Conservation (phyloP, 495 filamentous ascomycete species). For the Tetracladium setigerum region DNA sequence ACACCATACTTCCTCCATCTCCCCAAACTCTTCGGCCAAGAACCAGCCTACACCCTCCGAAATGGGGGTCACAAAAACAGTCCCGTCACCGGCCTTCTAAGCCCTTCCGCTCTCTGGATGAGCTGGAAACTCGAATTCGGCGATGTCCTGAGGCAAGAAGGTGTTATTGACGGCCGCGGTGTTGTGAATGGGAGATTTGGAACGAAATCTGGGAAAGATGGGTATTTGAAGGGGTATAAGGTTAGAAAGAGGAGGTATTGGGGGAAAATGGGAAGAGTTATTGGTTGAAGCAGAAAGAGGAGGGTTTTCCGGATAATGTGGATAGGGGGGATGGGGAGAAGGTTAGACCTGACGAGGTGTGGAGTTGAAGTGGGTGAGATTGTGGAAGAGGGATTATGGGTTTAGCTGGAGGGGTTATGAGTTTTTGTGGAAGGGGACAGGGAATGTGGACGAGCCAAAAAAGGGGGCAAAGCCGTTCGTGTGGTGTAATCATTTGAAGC, state of each 20-base stretch:
- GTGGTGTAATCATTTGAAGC: slow-evolving; percentile 1
- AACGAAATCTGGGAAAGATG: slow-evolving; percentile 4
- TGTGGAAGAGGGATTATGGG: slow-evolving; percentile 1
- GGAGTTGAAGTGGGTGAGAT: neutral
- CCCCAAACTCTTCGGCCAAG: neutral
- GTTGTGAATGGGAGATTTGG: slow-evolving; percentile 3
- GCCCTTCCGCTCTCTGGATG: neutral
- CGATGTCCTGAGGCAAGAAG: slow-evolving; percentile 4
- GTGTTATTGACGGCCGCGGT: slow-evolving; percentile 3
- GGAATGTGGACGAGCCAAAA: neutral
- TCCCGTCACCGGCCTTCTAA: neutral
- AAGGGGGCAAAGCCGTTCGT: neutral
- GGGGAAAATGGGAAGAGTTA: slow-evolving; percentile 4
- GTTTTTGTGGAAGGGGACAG: slow-evolving; percentile 6
- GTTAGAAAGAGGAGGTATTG: neutral
- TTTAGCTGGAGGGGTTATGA: slow-evolving; percentile 3
- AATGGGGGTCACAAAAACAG: slow-evolving; percentile 1
- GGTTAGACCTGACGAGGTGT: slow-evolving; percentile 5
- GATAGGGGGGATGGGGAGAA: neutral
- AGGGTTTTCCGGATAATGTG: neutral
- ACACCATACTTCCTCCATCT: slow-evolving; percentile 8
- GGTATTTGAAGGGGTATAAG: slow-evolving; percentile 3
- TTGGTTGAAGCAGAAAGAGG: slow-evolving; percentile 5
- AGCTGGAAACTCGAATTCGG: slow-evolving; percentile 5
- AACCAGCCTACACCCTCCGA: slow-evolving; percentile 3